phyloP scores from a whole-genome alignment of 495 filamentous ascomycete species.

The Aspergillus homomorphus region DNA sequence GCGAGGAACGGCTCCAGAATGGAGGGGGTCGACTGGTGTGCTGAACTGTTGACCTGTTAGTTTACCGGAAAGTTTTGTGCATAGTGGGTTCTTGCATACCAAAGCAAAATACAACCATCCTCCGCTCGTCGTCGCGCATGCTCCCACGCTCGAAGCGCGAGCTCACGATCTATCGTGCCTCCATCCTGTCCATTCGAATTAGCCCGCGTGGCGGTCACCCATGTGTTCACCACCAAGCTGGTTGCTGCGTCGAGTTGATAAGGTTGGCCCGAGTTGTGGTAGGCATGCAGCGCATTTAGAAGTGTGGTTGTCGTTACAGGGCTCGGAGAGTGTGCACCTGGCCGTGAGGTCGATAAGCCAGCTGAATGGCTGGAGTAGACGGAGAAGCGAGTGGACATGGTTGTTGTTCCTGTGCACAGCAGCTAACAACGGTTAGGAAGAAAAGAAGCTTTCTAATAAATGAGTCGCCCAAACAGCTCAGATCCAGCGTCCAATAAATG shows the following conservation, averaged over 20 bases:
- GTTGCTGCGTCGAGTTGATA: slow-evolving; percentile 88
- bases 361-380: slow-evolving; percentile 78
- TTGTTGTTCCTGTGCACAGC: slow-evolving; percentile 3
- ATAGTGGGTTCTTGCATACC: slow-evolving; percentile 50
- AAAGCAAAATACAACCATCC: slow-evolving; percentile 88
- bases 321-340: slow-evolving; percentile 59
- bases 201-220: slow-evolving; percentile 71
- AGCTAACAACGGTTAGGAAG: not conserved
- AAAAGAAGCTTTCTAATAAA: not conserved
- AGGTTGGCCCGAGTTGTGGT: slow-evolving; percentile 75
- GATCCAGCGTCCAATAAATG: slow-evolving; percentile 2
- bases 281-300: slow-evolving; percentile 85
- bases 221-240: slow-evolving; percentile 92
- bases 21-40: slow-evolving; percentile 85
- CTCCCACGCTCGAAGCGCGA: slow-evolving; percentile 89
- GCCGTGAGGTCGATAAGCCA: slow-evolving; percentile 50
- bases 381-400: slow-evolving; percentile 81
- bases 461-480: not conserved
- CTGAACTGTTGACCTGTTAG: slow-evolving; percentile 55
- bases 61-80: slow-evolving; percentile 11
- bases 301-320: slow-evolving; percentile 92
- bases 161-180: slow-evolving; percentile 73
- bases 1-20: slow-evolving; percentile 76
- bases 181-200: slow-evolving; percentile 64
- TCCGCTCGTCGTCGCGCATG: slow-evolving; percentile 93